Evolutionary conservation across 148 eudicot species (phyloP), one percentile per base, ranked within the genome.

Genomic region (Spergularia marina): DNA sequence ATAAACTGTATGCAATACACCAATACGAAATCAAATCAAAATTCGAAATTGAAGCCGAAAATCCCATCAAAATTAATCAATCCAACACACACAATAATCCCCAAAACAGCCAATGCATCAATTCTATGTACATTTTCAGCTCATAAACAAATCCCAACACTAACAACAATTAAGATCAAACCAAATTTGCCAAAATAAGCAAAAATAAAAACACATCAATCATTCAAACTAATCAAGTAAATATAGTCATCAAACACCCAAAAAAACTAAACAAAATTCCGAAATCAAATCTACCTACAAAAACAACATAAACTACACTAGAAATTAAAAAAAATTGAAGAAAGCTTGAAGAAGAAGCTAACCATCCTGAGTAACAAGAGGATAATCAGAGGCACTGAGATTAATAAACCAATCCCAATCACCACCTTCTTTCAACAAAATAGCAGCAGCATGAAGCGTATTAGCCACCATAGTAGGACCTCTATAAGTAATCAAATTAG

Each of bases 391-490:
- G 54, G 94, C 94, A 79, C 98, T 94, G 69, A 94, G 97, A 86
- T 93, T 91, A 66, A 93, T 91, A 83, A 93, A 93, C 98, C 98
- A 93, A 79, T 93, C 98, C 98, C 98, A 93, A 21, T 89, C 81
- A 23, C 93, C 94, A 55, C 89, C 94, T 15, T 87, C 78, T 73
- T 57, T 86, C 75, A 94, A 65, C 86, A 94, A 81, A 70, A 94
- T 83, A 3, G 98, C 91, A 10, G 98, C 97, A 6, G 97, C 98
- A 68, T 94, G 97, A 58, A 94, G 86, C 1, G 98, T 94, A 68
- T 91, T 91, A 4, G 97, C 91, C 70, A 94, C 98, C 98, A 94
- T 94, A 2, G 98, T 94, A 0, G 98, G 97, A 2, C 98, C 98
- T 0, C 97, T 74, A 25, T 94, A 94, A 1, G 97, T 91, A 2